A percentile compares a stretch with the other conserved stretches of the same genome.
These are phyloP conservation scores for Aspergillus nidulans DNA, from an alignment of 495 filamentous ascomycete genomes.

Conservation along the genomic window DNA sequence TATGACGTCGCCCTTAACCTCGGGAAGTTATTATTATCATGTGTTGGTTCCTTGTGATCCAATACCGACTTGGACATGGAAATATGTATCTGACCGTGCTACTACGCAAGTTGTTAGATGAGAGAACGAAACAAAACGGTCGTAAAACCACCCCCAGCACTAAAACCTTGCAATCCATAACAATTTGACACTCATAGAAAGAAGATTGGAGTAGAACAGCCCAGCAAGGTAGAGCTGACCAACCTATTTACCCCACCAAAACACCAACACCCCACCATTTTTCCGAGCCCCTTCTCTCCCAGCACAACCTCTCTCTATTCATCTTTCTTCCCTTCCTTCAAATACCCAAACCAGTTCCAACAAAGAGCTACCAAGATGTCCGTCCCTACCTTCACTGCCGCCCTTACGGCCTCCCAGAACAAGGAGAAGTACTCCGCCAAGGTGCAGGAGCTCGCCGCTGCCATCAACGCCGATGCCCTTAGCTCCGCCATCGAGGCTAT, in stretches of 20 bases:
- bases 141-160: neutral
- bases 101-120: neutral
- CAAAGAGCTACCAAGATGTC: slow-evolving; percentile 26
- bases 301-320: neutral
- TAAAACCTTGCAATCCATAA: neutral
- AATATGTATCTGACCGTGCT: neutral
- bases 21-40: neutral
- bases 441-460: slow-evolving; percentile 24
- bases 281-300: neutral
- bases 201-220: neutral
- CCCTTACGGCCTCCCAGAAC: slow-evolving; percentile 30
- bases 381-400: slow-evolving; percentile 27
- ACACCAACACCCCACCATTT: slow-evolving; percentile 1
- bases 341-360: neutral
- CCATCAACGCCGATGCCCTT: slow-evolving; percentile 28
- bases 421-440: slow-evolving; percentile 30
- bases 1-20: too few relatives aligned
- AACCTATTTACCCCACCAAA: neutral
- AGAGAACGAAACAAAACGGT: neutral
- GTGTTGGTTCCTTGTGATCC: neutral
- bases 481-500: slow-evolving; percentile 29
- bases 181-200: too few relatives aligned
- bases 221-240: too few relatives aligned
- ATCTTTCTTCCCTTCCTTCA: neutral
- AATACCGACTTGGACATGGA: neutral